A percentile compares a stretch with the other conserved stretches of the same genome.
Evolutionary conservation across 306 rosid species (phyloP).

Genomic region (Sophora flavescens): DNA sequence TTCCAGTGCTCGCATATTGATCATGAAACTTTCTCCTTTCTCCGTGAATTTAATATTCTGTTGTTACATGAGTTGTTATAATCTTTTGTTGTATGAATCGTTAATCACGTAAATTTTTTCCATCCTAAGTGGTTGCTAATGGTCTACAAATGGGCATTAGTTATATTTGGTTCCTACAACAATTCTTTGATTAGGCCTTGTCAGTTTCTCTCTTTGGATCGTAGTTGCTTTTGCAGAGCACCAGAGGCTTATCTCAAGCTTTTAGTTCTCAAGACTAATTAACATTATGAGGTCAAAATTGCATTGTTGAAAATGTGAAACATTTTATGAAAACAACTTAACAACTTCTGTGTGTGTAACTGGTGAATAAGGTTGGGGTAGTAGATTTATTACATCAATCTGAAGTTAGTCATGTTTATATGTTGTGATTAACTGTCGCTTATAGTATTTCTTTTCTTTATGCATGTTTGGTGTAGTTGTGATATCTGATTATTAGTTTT

Average conservation of each 20-base stretch:
- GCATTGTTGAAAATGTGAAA: conserved; percentile 8
- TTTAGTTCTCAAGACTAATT: conserved; percentile 4
- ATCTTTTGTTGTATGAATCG: too few relatives aligned
- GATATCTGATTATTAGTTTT: conserved; percentile 16
- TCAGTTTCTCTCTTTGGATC: neutral
- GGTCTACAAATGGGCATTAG: neutral
- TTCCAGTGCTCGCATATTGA: neutral
- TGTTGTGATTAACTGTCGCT: neutral
- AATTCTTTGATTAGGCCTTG: neutral
- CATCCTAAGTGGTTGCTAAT: neutral
- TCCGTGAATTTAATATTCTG: neutral
- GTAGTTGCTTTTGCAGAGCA: conserved; percentile 20
- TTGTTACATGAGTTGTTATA: conserved; percentile 5
- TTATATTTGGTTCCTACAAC: neutral
- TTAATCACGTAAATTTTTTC: too few relatives aligned
- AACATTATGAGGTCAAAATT: neutral
- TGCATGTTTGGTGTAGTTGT: conserved; percentile 28
- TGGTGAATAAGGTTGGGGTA: conserved; percentile 1
- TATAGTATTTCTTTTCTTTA: neutral
- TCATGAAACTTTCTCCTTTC: neutral
- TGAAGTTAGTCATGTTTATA: conserved; percentile 21
- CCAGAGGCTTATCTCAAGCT: conserved; percentile 3
- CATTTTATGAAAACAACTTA: conserved; percentile 18
- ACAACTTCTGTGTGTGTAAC: neutral
- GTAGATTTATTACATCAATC: neutral